Evolutionary conservation across 2,329 filamentous ascomycete species (phyloP), one percentile per base, ranked within the genome.

Genomic region (Cladosporium austrohemisphaericum): DNA sequence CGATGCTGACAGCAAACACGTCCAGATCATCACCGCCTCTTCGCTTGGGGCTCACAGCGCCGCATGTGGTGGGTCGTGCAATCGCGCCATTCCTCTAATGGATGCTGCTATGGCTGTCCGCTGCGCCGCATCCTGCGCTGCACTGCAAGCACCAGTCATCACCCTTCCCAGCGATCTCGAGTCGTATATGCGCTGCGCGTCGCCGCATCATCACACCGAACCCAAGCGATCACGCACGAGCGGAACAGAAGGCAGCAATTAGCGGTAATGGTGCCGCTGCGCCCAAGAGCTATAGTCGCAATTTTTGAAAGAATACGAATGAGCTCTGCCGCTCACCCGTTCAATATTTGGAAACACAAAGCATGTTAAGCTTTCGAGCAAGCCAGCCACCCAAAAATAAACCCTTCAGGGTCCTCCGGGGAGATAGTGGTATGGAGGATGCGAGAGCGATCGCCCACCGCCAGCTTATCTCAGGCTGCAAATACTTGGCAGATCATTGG

Each of bases 11-110:
- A n/a, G n/a, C n/a, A n/a, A n/a, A n/a, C n/a, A n/a, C n/a, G n/a
- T n/a, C n/a, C n/a, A n/a, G 31, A 46, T 46, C 43, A 46, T 36
- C 43, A 46, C 43, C 43, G 43, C 43, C 43, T 36, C 23, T 20
- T 46, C 32, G 43, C 31, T 46, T 36, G 43, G 43, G 43, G 31
- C 31, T 19, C 26, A 23, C 13, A 20, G 33, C 28, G 26, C 19
- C 29, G 16, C 13, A 6, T 19, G 28, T 18, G 22, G 32, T 19
- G 20, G 32, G 10, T 19, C 20, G 32, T 36, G 37, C 37, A 23
- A 16, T 23, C 28, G 28, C 20, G 37, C 37, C 18, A 26, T 14
- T 23, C 37, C 18, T 19, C 40, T 18, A n/a, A 18, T 22, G 40
- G 28, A 9, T 19, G 18, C 32, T 22, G 40, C 40, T 14, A 43